Evolutionary conservation across 1,284 basidiomycete genomes (phyloP), one percentile per base, ranked within the genome.

Genomic region (Ustilago bromivora): DNA sequence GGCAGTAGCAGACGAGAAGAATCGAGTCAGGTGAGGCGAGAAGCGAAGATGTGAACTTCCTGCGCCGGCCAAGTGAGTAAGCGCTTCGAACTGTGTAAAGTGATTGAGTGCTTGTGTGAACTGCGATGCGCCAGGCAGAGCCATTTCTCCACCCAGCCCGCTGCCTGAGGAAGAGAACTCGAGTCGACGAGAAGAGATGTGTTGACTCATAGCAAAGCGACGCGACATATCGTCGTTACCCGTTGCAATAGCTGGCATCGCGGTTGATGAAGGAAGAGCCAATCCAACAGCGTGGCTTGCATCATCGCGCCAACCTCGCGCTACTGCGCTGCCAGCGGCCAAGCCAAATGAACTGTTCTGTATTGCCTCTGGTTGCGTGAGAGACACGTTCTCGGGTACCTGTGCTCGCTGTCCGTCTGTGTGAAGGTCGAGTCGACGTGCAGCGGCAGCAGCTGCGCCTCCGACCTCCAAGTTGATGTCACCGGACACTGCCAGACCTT

Each of bases 351-450:
- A 66, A 61, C 70, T 66, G 49, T 71, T 67, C 47, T 72, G 73
- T 35, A 85, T 76, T 23, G 79, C 79, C 57, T 85, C 84, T 11
- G 84, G 84, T 61, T 85, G 84, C 32, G 84, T 80, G 12, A 85
- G 57, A n/a, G 84, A 85, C 11, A 84, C 67, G 56, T 74, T 81
- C 31, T 84, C 83, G 10, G 84, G 84, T 11, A 85, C 77, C 35
- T 79, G 63, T 7, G 84, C 84, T 34, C 84, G 66, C 64, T 81
- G 75, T 13, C 84, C 84, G 54, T 85, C 84, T 34, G 78, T 79
- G 56, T 85, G 84, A 49, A 85, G 79, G 10, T 80, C 74, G 55
- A 78, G 61, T 32, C 63, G 68, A 52, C 68, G 74, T 23, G 69
- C 62, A 19, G 69, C 68, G 28, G 69, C 69, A 12, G 68, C 66